Base-by-base conservation (phyloP, 257 asterid genomes). In the Solanum pennellii region DNA sequence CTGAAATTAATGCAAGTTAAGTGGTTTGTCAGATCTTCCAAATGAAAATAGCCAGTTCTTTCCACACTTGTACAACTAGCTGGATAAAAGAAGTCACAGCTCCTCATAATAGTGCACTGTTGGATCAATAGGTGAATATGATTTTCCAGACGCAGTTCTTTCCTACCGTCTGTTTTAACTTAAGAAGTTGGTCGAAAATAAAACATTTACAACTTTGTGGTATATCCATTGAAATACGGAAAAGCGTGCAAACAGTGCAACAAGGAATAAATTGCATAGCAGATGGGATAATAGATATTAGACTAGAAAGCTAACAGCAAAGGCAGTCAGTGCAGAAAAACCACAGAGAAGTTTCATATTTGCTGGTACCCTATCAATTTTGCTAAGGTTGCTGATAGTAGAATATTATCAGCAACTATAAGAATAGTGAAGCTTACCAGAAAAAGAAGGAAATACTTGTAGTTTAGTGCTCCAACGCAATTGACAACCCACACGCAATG, bases 401-500 rank as follows among this genome's bases (percentile, higher is more conserved):
- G 68, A 80, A 80, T 47, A 65, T 80, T 16, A 49, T 31, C 35
- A 33, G n/a, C 20, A 80, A 45, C 83, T 29, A 15, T 27, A 49
- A 69, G 85, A 77, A 71, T 14, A 82, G 37, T 85, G 75, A 39
- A 79, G 16, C 93, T 18, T 93, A 97, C 99, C 98, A 97, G 93
- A 93, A 97, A 97, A 92, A 97, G 98, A 92, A 97, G 98, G 89
- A 97, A 96, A 89, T 95, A 92, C 90, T 97, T 97, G 94, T 97
- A 97, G 94, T 96, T 97, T 90, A 96, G 89, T 82, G 99, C 99
- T 86, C 99, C 99, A 66, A 97, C 99, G 86, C 99, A 97, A 80
- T 97, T 97, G 88, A 97, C 99, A 89, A 97, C 99, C 99, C 99
- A 97, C 86, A 97, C 98, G 88, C 99, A 97, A 91, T 97, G 99